phyloP scores from a whole-genome alignment of 495 filamentous ascomycete species.

The Hypoxylon cercidicola region DNA sequence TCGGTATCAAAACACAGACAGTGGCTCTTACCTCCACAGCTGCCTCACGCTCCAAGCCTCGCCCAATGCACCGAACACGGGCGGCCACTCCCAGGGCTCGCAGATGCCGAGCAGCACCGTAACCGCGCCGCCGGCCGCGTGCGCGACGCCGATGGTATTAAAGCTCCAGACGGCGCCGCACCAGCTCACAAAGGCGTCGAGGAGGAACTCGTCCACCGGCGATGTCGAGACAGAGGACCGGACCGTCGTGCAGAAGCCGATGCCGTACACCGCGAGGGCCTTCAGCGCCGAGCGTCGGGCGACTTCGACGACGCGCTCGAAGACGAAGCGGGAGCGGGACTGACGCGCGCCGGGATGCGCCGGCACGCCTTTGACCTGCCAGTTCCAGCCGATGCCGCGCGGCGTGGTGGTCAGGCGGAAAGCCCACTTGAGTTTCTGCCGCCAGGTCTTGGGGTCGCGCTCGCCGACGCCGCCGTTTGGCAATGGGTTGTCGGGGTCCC shows the following conservation, averaged over 20 bases:
- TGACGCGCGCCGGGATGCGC: conserved; percentile 7
- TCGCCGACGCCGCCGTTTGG: conserved; percentile 2
- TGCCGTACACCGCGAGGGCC: conserved; percentile 14
- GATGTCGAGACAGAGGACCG: conserved; percentile 1
- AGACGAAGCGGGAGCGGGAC: conserved; percentile 12
- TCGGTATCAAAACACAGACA: not conserved
- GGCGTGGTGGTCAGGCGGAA: conserved; percentile 14
- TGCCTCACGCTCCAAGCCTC: conserved; percentile 27
- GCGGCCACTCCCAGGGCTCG: conserved; percentile 32
- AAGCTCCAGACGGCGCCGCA: conserved; percentile 26
- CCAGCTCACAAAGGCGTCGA: conserved; percentile 6
- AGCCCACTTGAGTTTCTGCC: conserved; percentile 32
- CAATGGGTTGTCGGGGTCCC: not conserved
- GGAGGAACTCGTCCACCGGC: not conserved
- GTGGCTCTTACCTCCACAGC: conserved; percentile 19
- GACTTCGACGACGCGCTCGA: conserved; percentile 3
- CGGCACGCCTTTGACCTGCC: conserved; percentile 42
- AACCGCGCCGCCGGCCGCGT: conserved; percentile 18
- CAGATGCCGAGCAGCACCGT: conserved; percentile 17
- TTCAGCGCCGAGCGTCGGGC: conserved; percentile 14
- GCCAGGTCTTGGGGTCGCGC: conserved; percentile 13
- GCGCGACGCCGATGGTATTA: conserved; percentile 10
- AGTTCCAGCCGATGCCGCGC: conserved; percentile 43
- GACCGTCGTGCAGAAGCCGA: conserved; percentile 15
- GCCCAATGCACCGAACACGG: conserved; percentile 9